Percentiles rank a stretch among this genome's conserved stretches.
These are phyloP conservation scores for Hypoxylon sp. DNA, from an alignment of 2,329 filamentous ascomycete genomes.

Conservation along the genomic window DNA sequence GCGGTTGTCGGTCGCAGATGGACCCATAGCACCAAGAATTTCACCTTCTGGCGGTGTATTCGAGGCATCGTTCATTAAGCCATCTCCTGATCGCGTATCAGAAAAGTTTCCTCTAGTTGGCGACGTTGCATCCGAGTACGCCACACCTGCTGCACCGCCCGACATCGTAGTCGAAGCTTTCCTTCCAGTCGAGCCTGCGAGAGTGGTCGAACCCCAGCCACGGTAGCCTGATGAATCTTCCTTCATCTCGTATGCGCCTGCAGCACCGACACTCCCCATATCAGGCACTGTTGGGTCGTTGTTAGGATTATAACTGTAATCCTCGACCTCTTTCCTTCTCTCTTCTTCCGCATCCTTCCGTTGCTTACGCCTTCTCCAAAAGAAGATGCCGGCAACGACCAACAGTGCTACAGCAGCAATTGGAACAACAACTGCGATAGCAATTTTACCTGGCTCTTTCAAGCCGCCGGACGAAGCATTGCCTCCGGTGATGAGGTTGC, in stretches of 20 bases:
- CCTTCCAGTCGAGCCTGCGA: constrained; percentile 74
- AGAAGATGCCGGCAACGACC: constrained; percentile 79
- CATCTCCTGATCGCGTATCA: constrained; percentile 77
- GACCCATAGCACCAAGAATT: constrained; percentile 84
- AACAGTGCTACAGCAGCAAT: constrained; percentile 88
- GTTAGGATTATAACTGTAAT: constrained; percentile 98
- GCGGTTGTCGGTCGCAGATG: constrained; percentile 73
- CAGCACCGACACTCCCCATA: constrained; percentile 58
- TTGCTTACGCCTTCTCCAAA: constrained; percentile 91
- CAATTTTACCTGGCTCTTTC: constrained; percentile 77
- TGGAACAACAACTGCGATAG: constrained; percentile 92
- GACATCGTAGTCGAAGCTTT: constrained; percentile 93
- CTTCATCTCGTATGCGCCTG: constrained; percentile 77
- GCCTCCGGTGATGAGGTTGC: constrained; percentile 36
- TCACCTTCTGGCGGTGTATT: constrained; percentile 76
- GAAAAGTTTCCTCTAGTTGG: constrained; percentile 74
- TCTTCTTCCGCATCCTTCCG: constrained; percentile 87
- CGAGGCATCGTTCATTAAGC: constrained; percentile 65
- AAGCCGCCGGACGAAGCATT: constrained; percentile 54
- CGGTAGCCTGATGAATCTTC: constrained; percentile 88
- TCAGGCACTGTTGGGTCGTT: constrained; percentile 82
- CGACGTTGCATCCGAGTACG: constrained; percentile 80
- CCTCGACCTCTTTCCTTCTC: constrained; percentile 94
- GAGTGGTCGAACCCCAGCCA: constrained; percentile 88
- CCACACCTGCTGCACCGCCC: constrained; percentile 72